Percentiles rank a stretch among this genome's conserved stretches.
These are phyloP conservation scores for Keithomyces neogunnii DNA, from an alignment of 2,329 filamentous ascomycete species.

Conservation along the genomic window DNA sequence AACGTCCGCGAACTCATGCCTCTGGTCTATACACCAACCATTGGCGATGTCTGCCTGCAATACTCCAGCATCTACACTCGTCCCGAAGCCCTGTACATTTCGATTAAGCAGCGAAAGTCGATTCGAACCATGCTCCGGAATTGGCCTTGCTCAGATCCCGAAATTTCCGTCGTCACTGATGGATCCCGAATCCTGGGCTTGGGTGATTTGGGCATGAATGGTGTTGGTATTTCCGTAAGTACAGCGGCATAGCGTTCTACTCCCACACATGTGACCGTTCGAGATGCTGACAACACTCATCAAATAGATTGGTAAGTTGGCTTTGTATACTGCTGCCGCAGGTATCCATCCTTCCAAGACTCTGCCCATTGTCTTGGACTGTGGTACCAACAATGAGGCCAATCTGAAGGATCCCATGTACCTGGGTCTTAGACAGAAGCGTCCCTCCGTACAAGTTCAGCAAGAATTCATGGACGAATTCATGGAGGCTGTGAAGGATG, in stretches of 20 bases:
- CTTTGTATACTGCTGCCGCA: conserved; percentile 90
- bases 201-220: conserved; percentile 91
- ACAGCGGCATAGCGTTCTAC: not conserved
- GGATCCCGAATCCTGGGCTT: conserved; percentile 88
- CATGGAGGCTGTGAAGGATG: conserved; percentile 81
- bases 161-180: conserved; percentile 95
- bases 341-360: conserved; percentile 87
- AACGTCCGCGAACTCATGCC: conserved; percentile 73
- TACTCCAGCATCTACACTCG: conserved; percentile 95
- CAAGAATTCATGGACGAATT: conserved; percentile 94
- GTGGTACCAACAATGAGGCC: conserved; percentile 56
- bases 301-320: conserved; percentile 74
- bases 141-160: conserved; percentile 82
- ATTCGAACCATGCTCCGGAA: conserved; percentile 83
- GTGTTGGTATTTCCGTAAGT: conserved; percentile 88
- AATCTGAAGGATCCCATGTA: conserved; percentile 69
- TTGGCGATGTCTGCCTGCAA: conserved; percentile 92
- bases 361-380: conserved; percentile 61
- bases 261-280: not conserved
- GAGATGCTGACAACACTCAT: not conserved
- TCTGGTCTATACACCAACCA: conserved; percentile 79
- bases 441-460: conserved; percentile 69
- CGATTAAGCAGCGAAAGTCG: conserved; percentile 86
- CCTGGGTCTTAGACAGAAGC: conserved; percentile 79
- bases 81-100: conserved; percentile 93